Evolutionary conservation across 1,139 yeast genomes (phyloP), one percentile per base, ranked within the genome.

Genomic region (Yamadazyma dendronema): DNA sequence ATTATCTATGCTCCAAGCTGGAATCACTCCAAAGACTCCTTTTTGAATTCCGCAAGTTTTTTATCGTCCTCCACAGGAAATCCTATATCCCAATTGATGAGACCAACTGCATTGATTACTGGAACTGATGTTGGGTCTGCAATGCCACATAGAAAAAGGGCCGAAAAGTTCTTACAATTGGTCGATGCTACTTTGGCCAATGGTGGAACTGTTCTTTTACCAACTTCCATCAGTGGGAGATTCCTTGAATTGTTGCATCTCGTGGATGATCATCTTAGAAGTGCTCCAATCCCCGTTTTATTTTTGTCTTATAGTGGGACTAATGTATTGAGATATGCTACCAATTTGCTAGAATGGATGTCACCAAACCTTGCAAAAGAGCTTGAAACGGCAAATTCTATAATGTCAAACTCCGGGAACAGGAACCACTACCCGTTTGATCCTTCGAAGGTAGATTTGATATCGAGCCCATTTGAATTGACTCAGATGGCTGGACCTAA

Each of bases 331-430:
- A 76, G 84, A 28, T 88, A 85, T 56, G 96, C 97, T 0, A 79
- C 89, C 14, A 84, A 88, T 40, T 84, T 92, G 81, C 63, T 90
- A 17, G 98, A 94, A 62, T 94, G 97, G 97, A 85, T 92, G 92
- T 81, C 95, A 0, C 77, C 90, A 1, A 74, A 80, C 19, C 74
- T 89, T 30, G 76, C 87, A 24, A 83, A 84, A 49, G 84, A 82
- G 37, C 88, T 96, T 92, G 96, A 87, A 49, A 66, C 56, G 37
- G 62, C 60, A 21, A 56, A 56, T 14, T 52, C 62, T 2, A 48
- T 56, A 10, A 45, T 52, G 11, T 55, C 56, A 15, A 52, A 50
- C 13, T 43, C 51, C 22, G 43, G 47, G 9, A 66, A 73, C 9
- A 73, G 79, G 46, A 81, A 79, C 37, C 77, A 77, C 39, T 77